Evolutionary conservation across 441 rosid genomes (phyloP).

Genomic region (Arabidopsis lyrata): DNA sequence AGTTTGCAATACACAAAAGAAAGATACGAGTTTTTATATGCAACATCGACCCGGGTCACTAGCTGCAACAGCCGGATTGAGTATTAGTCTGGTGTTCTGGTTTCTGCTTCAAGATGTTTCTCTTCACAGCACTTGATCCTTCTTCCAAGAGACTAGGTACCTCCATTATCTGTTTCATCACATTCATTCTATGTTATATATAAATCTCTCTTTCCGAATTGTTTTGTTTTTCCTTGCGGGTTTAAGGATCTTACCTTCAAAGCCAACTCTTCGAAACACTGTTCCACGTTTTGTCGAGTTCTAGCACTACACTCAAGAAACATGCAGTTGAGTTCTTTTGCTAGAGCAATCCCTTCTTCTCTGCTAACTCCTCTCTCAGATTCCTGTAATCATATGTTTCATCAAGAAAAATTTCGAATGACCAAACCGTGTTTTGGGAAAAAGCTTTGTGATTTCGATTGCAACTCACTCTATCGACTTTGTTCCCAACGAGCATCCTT

Average conservation of each 20-base stretch:
- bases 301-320: conserved; percentile 81
- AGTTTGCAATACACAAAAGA: conserved; percentile 25
- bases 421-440: neutral
- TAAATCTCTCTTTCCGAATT: neutral
- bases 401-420: conserved; percentile 2
- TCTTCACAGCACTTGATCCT: conserved; percentile 76
- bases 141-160: conserved; percentile 90
- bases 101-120: conserved; percentile 73
- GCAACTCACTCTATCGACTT: conserved; percentile 72
- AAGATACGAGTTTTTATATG: neutral
- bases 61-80: conserved; percentile 56
- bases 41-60: neutral
- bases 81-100: conserved; percentile 61
- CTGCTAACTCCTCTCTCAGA: conserved; percentile 69
- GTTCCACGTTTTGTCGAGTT: conserved; percentile 71
- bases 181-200: conserved; percentile 44
- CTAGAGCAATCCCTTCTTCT: conserved; percentile 70
- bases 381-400: conserved; percentile 53
- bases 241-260: conserved; percentile 53
- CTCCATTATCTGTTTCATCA: conserved; percentile 76
- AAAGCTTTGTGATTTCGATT: neutral
- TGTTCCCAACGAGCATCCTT: conserved; percentile 81
- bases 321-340: conserved; percentile 65
- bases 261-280: conserved; percentile 71
- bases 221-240: neutral